Evolutionary conservation across 306 rosid species (phyloP), one percentile per base, ranked within the genome.

Genomic region (Cicer yamashitae): DNA sequence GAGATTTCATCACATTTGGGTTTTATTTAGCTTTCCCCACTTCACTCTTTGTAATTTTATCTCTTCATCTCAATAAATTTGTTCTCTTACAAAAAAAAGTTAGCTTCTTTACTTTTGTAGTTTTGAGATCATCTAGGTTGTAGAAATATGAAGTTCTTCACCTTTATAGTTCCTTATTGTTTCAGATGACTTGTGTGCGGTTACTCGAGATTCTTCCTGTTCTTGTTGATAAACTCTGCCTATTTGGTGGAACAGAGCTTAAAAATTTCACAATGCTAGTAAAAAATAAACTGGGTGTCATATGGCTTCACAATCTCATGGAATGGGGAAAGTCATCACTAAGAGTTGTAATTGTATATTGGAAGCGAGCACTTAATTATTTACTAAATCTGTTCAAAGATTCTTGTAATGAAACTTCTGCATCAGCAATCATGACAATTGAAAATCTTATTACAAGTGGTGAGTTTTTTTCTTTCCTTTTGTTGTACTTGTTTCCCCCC

Each of bases 181-280:
- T 84, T 74, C 96, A 94, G 98, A 90, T 94, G 96, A 88, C 98
- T 71, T 94, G 98, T 79, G 91, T 94, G 70, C 91, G 98, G 79
- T 71, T 94, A 81, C 98, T 94, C 7, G 96, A 94, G 91, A 81
- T 90, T 84, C 86, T 94, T 70, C 98, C 98, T 53, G 74, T 86
- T 81, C 87, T 89, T 78, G 83, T 88, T 84, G 82, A 87, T 80
- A 82, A 75, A 81, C 78, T 87, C 40, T 70, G 73, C 77, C 80
- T 80, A 44, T 72, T 67, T 44, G 41, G 69, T 54, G 60, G 79
- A 58, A 77, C 79, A 76, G 75, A 67, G 70, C 74, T 37, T 67
- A 82, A 70, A 79, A 78, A 54, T 83, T 78, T 80, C 77, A 73
- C 74, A 73, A 64, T 75, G 83, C 71, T 70, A 37, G 65, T 75